Evolutionary conservation across 2,329 filamentous ascomycete species (phyloP).

Genomic region (Colletotrichum magnum): DNA sequence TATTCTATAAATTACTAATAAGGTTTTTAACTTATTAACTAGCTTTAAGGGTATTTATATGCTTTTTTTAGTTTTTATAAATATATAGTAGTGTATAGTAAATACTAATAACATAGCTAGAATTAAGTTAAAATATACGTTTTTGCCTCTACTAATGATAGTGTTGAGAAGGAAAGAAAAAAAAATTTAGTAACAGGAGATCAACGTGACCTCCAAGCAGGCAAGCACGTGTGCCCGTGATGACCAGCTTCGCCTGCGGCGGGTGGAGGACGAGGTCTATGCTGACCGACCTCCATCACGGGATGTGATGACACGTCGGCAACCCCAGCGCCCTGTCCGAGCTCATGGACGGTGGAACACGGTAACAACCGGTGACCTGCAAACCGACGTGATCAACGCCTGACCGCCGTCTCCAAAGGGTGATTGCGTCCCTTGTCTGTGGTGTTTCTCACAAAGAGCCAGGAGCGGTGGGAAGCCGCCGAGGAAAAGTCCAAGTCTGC

Average conservation of each 20-base stretch:
- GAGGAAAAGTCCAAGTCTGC: background rate
- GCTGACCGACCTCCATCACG: conserved; percentile 17
- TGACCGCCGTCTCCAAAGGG: conserved; percentile 2
- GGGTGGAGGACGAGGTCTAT: conserved; percentile 19
- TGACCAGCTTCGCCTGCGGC: conserved; percentile 2
- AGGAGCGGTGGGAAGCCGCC: background rate
- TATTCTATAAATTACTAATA: too few relatives aligned
- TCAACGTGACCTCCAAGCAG: conserved; percentile 6
- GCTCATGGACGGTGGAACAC: background rate
- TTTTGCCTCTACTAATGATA: too few relatives aligned
- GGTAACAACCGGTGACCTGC: background rate
- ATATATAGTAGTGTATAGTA: too few relatives aligned
- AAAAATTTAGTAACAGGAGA: too few relatives aligned
- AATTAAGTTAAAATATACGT: too few relatives aligned
- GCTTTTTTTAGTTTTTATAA: too few relatives aligned
- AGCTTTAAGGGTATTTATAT: too few relatives aligned
- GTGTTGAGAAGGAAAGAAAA: too few relatives aligned
- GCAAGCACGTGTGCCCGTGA: background rate
- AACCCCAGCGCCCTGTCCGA: background rate
- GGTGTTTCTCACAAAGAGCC: background rate
- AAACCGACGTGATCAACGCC: conserved; percentile 4
- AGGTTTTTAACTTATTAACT: too few relatives aligned
- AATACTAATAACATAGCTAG: too few relatives aligned
- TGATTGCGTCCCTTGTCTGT: background rate
- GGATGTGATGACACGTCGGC: conserved; percentile 2